Conservation (phyloP, 225 moss, liverwort and hornwort genomes). For the Pseudisothecium myosuroides region DNA sequence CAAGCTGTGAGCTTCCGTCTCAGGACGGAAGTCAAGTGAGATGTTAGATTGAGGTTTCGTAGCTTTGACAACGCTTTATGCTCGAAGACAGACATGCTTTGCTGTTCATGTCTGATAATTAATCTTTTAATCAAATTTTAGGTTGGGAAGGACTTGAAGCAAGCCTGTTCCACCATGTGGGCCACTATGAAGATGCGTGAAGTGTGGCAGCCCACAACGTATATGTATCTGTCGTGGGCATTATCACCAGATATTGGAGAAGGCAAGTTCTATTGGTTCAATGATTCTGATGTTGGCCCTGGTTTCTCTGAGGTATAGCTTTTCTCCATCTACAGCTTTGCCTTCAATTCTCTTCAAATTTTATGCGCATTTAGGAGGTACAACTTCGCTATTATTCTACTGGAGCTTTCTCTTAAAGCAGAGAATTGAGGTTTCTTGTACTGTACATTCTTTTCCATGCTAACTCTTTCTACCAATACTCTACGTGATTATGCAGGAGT, state of each 20-base stretch:
- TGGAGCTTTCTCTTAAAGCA: not conserved
- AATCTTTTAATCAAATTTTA: not conserved
- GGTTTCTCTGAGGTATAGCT: constrained; percentile 64
- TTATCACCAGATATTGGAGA: constrained; percentile 64
- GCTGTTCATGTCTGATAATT: not conserved
- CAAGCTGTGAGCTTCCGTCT: not conserved
- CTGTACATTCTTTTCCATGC: not conserved
- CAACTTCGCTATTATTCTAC: not conserved
- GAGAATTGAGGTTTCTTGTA: not conserved
- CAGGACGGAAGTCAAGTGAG: not conserved
- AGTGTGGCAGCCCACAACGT: constrained; percentile 78
- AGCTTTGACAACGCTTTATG: not conserved
- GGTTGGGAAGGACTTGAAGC: constrained; percentile 58
- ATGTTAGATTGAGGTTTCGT: not conserved
- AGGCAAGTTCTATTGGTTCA: constrained; percentile 91
- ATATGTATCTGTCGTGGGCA: constrained; percentile 74
- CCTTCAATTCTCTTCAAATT: not conserved
- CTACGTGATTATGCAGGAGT: constrained; percentile 37
- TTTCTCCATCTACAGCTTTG: not conserved
- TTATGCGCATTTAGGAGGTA: not conserved
- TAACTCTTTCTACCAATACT: not conserved
- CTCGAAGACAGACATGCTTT: not conserved
- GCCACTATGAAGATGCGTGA: constrained; percentile 44
- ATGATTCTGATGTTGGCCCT: constrained; percentile 49
- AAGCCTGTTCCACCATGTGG: constrained; percentile 56